These are phyloP conservation scores for Peterozyma xylosa DNA, from an alignment of 805 yeast species.

Conservation along the genomic window DNA sequence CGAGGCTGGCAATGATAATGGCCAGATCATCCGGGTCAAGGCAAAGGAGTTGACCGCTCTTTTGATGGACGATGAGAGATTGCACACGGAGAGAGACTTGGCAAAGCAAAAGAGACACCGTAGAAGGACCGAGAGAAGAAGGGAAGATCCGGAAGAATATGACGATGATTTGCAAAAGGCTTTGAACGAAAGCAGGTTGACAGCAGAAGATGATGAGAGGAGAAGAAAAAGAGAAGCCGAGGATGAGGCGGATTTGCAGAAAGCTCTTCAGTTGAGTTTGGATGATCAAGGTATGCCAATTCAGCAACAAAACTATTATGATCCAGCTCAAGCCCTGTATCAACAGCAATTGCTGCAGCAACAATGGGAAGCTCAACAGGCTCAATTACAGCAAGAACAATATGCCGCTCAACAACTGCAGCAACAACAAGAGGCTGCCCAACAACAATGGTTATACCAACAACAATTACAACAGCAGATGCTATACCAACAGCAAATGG, in stretches of 20 bases:
- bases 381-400: constrained; percentile 9
- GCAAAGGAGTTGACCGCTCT: constrained; percentile 84
- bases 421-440: constrained; percentile 14
- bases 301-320: constrained; percentile 32
- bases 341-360: constrained; percentile 14
- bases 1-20: constrained; percentile 76
- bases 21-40: constrained; percentile 79
- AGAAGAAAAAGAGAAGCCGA: constrained; percentile 39
- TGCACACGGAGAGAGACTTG: constrained; percentile 56
- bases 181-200: constrained; percentile 66
- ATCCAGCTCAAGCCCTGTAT: constrained; percentile 11
- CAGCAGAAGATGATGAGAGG: constrained; percentile 79
- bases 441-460: constrained; percentile 12
- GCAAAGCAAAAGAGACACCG: constrained; percentile 20
- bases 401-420: constrained; percentile 13
- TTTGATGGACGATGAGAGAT: constrained; percentile 73
- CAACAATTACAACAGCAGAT: constrained; percentile 8
- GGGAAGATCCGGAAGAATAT: constrained; percentile 32
- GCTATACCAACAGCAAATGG: constrained; percentile 3
- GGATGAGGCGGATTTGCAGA: constrained; percentile 54
- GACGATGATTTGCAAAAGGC: constrained; percentile 79
- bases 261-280: constrained; percentile 62
- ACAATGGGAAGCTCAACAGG: constrained; percentile 13
- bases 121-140: constrained; percentile 24
- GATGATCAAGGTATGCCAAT: constrained; percentile 70